Base-by-base conservation (phyloP, 1,139 yeast genomes). In the Saccharomycopsis crataegensis region DNA sequence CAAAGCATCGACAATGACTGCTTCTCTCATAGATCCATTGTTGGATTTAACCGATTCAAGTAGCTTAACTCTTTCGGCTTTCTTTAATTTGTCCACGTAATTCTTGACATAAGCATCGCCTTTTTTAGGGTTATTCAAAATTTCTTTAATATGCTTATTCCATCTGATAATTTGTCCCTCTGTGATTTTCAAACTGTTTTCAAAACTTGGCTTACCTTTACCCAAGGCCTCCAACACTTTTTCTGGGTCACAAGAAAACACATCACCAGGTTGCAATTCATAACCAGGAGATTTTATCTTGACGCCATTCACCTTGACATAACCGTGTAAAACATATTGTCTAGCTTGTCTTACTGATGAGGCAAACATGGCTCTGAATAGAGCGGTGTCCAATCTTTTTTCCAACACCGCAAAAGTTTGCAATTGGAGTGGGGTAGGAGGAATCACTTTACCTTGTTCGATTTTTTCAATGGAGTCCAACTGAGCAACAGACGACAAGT, bases 311-410 rank as follows among this genome's bases (percentile, higher is more conserved):
- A 93, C 98, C 59, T 76, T 73, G 16, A 93, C 99, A 61, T 84
- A 77, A 0, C 96, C 96, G 52, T 82, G 83, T 33, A 87, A 70
- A 57, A 93, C 83, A 64, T 86, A 90, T 66, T 87, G 91, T 61
- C 96, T 81, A 1, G 99, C 96, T 70, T 93, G 98, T 75, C 97
- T 83, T 7, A 89, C 81, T 7, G 96, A 87, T 6, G 96, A 80
- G 4, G 99, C 96, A 73, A 93, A 91, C 86, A 93, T 77, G 41
- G 97, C 77, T 69, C 99, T 81, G 72, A 88, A 93, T 11, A 93
- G 64, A 1, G 97, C 97, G 65, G 85, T 80, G 67, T 93, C 99
- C 44, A 93, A 76, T 65, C 99, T 77, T 66, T 85, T 86, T 67
- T 93, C 99, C 58, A 94, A 73, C 3, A 83, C 83, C 5, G 96